Conservation (phyloP, 441 rosid species). For the Hura crepitans region DNA sequence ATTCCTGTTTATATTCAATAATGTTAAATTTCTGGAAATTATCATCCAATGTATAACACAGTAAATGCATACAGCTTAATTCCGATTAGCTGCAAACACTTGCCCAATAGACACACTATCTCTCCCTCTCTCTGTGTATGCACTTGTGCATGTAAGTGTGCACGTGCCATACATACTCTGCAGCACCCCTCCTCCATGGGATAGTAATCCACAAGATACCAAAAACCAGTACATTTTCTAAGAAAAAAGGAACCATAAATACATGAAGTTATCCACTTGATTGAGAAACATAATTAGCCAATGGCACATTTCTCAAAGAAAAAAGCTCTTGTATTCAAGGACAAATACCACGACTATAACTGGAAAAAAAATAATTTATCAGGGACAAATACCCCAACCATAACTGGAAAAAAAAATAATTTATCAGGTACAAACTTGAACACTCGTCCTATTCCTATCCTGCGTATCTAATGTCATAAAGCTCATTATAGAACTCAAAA, state of each 20-base stretch:
- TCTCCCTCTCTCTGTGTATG: background rate
- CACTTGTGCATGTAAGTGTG: too few species aligned
- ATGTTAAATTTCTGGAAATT: background rate
- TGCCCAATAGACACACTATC: background rate
- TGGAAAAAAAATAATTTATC: background rate
- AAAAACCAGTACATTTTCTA: background rate
- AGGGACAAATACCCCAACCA: background rate
- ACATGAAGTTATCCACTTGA: background rate
- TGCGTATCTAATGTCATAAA: too few species aligned
- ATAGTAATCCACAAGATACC: background rate
- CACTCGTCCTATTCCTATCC: background rate
- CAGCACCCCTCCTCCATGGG: background rate
- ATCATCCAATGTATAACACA: background rate
- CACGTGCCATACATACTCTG: too few species aligned
- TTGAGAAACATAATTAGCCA: background rate
- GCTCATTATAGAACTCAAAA: too few species aligned
- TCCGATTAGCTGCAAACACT: background rate
- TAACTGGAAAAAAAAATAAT: background rate
- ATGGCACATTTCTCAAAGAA: background rate
- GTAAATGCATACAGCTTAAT: background rate
- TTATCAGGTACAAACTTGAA: background rate
- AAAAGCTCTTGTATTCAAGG: background rate
- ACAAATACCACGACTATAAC: background rate
- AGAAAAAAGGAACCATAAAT: background rate
- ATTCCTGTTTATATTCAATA: background rate